Base-by-base conservation (phyloP, 352 stramenopile genomes). In the Pythium insidiosum region DNA sequence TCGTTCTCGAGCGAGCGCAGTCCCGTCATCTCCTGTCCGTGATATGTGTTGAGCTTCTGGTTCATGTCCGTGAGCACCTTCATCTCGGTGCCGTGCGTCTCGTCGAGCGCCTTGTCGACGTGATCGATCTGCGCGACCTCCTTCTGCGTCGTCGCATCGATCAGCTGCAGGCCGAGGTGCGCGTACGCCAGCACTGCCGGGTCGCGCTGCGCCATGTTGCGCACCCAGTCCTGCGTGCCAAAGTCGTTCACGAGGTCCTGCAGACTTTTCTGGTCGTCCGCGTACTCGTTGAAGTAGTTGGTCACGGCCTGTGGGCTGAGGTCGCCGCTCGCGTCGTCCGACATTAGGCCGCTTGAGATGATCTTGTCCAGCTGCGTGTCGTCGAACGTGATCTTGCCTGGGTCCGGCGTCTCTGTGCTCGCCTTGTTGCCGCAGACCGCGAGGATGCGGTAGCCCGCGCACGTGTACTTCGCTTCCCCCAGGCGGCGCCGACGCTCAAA, bases 71-170 rank as follows among this genome's bases (percentile, higher is more conserved):
- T 39, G 19, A 47, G 28, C 19, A 20, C 29, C 6, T 18, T 39
- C 0, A 29, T 15, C 19, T 47, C 19, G 5, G 5, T 4, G 5
- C 13, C 2, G 41, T 47, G 28, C 6, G 41, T 47, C 21, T 37
- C 6, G 15, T 30, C 29, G 11, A 47, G 15, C 12, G 23, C 19
- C 2, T 5, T 13, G 5, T n/a, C 20, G 20, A 47, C 20, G 26
- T 28, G 16, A 28, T 46, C 38, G n/a, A 45, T 47, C 18, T 38
- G 25, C 26, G 26, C 18, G 11, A 47, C 40, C 20, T 47, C 26
- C 2, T 19, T 4, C 15, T 36, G 4, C 26, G 40, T 47, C 2
- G 15, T 18, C 15, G 36, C 12, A 20, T 47, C 28, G 11, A 47
- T 36, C 10, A 47, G 25, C 12, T 13, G 26, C 4, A 47, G 13